Evolutionary conservation across 2,329 filamentous ascomycete species (phyloP), one percentile per base, ranked within the genome.

Genomic region (Fusarium gaditjirri): DNA sequence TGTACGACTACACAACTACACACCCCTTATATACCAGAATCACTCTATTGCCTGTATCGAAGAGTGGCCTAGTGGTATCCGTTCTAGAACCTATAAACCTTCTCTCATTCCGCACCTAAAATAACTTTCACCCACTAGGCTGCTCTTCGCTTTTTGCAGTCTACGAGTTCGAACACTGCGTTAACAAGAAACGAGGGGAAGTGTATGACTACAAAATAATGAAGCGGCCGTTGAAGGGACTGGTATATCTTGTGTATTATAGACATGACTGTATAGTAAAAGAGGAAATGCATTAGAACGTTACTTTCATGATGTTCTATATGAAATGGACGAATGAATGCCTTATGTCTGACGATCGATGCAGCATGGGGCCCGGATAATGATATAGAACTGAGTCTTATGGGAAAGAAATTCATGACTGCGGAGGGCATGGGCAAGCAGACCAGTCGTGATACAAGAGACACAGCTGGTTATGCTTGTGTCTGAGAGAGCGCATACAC

Each of bases 191-290:
- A 25, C 52, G 36, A 42, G 44, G 19, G 53, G 27, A 31, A 65
- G 41, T 77, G 72, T 76, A 77, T 64, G 71, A 78, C 47, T 73
- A 75, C 36, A 44, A 8, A 17, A 27, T 65, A 52, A 53, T 63
- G 66, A 54, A 44, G 49, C n/a, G 16, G 46, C 16, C 21, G 39
- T 21, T n/a, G 21, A 38, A 31, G 23, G 29, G 42, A 50, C 47
- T 53, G 25, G 31, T n/a, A 41, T 29, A 27, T 61, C 29, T 27
- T 29, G 46, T 23, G 47, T 65, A 70, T 47, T 61, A 61, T 65
- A 68, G 54, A 69, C 52, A 77, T 50, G 61, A 75, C 54, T 76
- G 75, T 76, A 76, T 46, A 76, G 75, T 76, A 76, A 47, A 65
- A 74, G 59, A 43, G 25, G 46, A 71, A 74, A 66, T 23, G 23